These are phyloP conservation scores for Lonicera japonica DNA, from an alignment of 129 eudicot species.

Conservation along the genomic window DNA sequence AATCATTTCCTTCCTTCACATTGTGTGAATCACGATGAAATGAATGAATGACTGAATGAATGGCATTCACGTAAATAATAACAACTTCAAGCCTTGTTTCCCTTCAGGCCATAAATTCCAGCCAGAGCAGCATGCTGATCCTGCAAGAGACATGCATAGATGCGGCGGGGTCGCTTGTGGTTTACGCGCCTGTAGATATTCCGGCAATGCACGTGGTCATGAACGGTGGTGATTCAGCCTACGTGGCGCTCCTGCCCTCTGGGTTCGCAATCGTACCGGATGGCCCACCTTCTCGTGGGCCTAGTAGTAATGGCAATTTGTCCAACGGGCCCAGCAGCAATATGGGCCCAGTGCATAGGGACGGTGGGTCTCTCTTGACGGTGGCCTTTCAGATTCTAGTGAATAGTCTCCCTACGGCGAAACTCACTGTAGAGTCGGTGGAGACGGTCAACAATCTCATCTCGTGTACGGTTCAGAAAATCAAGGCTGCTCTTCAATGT, in stretches of 20 bases:
- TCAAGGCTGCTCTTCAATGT: constrained; percentile 73
- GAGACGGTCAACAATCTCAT: constrained; percentile 93
- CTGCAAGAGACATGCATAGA: constrained; percentile 91
- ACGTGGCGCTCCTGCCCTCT: constrained; percentile 89
- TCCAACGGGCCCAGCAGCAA: constrained; percentile 25
- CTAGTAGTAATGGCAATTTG: too few species aligned
- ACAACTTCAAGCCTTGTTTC: neutral
- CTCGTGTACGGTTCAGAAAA: constrained; percentile 91
- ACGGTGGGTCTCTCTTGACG: constrained; percentile 69
- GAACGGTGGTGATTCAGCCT: constrained; percentile 97
- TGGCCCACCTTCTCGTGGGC: constrained; percentile 54
- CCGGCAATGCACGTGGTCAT: constrained; percentile 98
- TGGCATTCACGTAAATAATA: constrained; percentile 14
- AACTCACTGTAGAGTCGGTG: constrained; percentile 93
- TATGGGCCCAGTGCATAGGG: constrained; percentile 24
- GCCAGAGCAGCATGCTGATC: constrained; percentile 90
- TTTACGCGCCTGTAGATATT: constrained; percentile 93
- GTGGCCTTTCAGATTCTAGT: constrained; percentile 94
- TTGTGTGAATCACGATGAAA: constrained; percentile 27
- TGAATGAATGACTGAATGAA: too few species aligned
- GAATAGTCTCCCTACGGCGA: constrained; percentile 87
- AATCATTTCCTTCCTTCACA: constrained; percentile 33
- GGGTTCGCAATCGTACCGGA: constrained; percentile 87
- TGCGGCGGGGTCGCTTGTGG: constrained; percentile 90
- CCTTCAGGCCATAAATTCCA: constrained; percentile 66